phyloP scores from a whole-genome alignment of 139 green algal species.

The Chlamydomonas sp. region DNA sequence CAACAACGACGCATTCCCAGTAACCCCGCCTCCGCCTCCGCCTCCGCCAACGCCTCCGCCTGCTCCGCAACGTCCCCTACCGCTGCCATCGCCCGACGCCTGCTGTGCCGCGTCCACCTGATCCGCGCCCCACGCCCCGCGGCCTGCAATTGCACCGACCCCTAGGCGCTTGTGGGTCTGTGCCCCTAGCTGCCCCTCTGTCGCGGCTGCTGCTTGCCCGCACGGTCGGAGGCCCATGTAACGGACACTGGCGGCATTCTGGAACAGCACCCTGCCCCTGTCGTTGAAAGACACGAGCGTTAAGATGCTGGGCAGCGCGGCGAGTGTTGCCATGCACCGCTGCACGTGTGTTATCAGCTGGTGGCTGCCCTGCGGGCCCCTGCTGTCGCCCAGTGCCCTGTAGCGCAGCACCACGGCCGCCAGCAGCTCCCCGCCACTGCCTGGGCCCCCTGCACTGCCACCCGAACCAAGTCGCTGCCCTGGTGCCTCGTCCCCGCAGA shows the following conservation, averaged over 20 bases:
- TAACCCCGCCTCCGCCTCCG: background rate
- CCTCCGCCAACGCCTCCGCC: background rate
- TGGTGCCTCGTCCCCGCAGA: too few relatives aligned
- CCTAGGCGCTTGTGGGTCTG: too few relatives aligned
- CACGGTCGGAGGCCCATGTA: constrained; percentile 27
- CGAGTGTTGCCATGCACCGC: background rate
- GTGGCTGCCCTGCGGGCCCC: background rate
- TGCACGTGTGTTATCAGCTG: background rate
- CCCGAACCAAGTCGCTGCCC: background rate
- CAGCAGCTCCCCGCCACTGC: background rate
- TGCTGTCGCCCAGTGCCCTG: background rate
- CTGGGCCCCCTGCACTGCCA: background rate
- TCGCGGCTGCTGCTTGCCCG: background rate
- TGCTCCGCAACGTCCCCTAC: too few relatives aligned
- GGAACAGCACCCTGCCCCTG: background rate
- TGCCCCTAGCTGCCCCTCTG: too few relatives aligned
- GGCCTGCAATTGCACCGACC: too few relatives aligned
- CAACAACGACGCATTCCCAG: too few relatives aligned
- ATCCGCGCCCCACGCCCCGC: too few relatives aligned
- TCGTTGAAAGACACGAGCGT: background rate
- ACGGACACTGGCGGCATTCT: background rate
- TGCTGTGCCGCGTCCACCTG: too few relatives aligned
- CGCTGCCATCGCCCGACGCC: too few relatives aligned
- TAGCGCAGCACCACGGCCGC: constrained; percentile 13
- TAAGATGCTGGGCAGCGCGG: background rate